Evolutionary conservation across 495 filamentous ascomycete species (phyloP), one percentile per base, ranked within the genome.

Genomic region (Talaromyces adpressus): DNA sequence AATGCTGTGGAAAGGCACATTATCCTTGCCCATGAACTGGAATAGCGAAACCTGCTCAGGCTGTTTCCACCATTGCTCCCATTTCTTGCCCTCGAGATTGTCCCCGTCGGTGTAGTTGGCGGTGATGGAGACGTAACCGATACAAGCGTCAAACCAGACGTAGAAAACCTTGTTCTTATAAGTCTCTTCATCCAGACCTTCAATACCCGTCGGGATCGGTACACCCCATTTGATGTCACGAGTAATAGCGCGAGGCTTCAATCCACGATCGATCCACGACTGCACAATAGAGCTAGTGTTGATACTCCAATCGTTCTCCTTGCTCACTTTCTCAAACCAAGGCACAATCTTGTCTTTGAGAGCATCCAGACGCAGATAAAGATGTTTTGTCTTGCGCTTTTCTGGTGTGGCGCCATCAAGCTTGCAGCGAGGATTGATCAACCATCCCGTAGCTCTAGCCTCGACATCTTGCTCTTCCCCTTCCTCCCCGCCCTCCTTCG

Each of bases 21-120:
- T 98, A 78, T 98, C 93, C 76, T 98, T 98, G 73, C 93, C 93
- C 85, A 98, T 88, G 82, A 98, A 98, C 74, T 98, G 94, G 73
- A 94, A 97, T 5, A 98, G 85, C 70, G 88, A 84, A 36, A 97
- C 93, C 45, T 96, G 80, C 23, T 93, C 86, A 6, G 91, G 91
- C 73, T 96, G 87, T 66, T 87, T 86, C 94, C 94, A 98, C 94
- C 94, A 98, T 62, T 87, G 79, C 78, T 96, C 87, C 94, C 94
- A 98, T 59, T 96, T 79, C 6, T 27, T 61, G 12, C 63, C 59
- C n/a, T 47, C 57, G 0, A 65, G 29, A 62, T 65, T 59, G 14
- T 65, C 59, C 7, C 59, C 71, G 27, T 90, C 81, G 5, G 92
- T 97, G 73, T 94, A 97, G 66, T 88, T 92, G 62, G 91, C 91